Evolutionary conservation across 1,284 basidiomycete genomes (phyloP).

Genomic region (Leucoagaricus sp.): DNA sequence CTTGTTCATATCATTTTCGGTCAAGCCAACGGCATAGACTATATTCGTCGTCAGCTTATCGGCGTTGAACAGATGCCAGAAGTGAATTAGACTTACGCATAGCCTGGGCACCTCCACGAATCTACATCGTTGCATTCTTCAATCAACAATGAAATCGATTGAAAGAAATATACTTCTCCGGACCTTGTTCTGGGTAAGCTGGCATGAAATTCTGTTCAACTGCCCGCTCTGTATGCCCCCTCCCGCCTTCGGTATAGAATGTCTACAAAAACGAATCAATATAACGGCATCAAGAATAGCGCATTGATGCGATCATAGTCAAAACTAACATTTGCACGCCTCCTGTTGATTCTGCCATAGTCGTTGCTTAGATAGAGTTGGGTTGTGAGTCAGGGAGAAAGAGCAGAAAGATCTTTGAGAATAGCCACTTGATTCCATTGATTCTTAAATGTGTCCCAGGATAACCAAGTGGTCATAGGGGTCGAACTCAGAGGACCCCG

Average conservation of each 20-base stretch:
- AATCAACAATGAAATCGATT: background rate
- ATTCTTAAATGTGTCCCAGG: background rate
- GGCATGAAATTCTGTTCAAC: slow-evolving; percentile 72
- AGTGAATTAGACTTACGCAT: slow-evolving; percentile 66
- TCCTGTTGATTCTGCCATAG: slow-evolving; percentile 21
- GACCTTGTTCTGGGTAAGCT: slow-evolving; percentile 74
- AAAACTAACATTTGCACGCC: slow-evolving; percentile 58
- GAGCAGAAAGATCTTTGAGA: background rate
- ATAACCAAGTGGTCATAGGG: background rate
- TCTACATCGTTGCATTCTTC: slow-evolving; percentile 35
- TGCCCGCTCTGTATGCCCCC: slow-evolving; percentile 36
- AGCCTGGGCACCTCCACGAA: slow-evolving; percentile 75
- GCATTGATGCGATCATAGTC: background rate
- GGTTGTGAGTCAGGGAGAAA: background rate
- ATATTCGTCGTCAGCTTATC: background rate
- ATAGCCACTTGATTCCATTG: slow-evolving; percentile 6
- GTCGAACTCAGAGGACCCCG: background rate
- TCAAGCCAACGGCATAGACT: slow-evolving; percentile 79
- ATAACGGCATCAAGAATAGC: background rate
- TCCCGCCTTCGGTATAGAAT: slow-evolving; percentile 31
- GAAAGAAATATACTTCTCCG: background rate
- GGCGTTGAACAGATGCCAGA: background rate
- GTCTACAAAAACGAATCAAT: slow-evolving; percentile 25
- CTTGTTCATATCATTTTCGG: slow-evolving; percentile 81
- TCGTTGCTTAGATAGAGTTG: background rate